Conservation (phyloP, 192 early-diverging fungal species). For the Coemansia sp. region DNA sequence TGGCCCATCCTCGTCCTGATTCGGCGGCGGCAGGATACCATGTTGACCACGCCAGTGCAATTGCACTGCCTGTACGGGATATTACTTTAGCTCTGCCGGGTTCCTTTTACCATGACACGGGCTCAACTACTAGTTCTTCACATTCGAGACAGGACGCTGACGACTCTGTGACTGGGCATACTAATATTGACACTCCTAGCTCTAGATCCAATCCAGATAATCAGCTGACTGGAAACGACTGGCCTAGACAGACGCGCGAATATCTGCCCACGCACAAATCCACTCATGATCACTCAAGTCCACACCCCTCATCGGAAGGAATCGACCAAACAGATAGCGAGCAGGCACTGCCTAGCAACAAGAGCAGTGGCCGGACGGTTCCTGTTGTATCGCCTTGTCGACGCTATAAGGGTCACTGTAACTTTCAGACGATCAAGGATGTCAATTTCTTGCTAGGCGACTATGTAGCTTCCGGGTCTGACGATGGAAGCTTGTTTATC, state of each 20-base stretch:
- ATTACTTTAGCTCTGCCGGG: background rate
- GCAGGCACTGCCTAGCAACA: background rate
- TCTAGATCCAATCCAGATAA: background rate
- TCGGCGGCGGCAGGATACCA: background rate
- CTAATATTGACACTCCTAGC: background rate
- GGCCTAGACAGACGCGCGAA: conserved; percentile 35
- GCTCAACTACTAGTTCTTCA: background rate
- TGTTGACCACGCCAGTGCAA: background rate
- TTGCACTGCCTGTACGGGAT: background rate
- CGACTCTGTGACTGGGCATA: background rate
- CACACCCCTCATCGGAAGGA: background rate
- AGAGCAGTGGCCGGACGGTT: conserved; percentile 8
- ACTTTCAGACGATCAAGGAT: conserved; percentile 69
- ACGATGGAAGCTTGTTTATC: conserved; percentile 72
- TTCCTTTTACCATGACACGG: background rate
- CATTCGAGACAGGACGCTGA: conserved; percentile 5
- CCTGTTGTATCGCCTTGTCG: conserved; percentile 36
- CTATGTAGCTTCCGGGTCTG: conserved; percentile 77
- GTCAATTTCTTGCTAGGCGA: conserved; percentile 72
- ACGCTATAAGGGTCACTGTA: conserved; percentile 43
- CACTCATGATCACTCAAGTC: background rate
- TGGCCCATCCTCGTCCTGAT: background rate
- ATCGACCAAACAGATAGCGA: background rate
- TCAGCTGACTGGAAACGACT: conserved; percentile 3
- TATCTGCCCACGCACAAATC: conserved; percentile 10